Conservation (phyloP, 2,329 filamentous ascomycete species). For the Aspergillus ochraceus region DNA sequence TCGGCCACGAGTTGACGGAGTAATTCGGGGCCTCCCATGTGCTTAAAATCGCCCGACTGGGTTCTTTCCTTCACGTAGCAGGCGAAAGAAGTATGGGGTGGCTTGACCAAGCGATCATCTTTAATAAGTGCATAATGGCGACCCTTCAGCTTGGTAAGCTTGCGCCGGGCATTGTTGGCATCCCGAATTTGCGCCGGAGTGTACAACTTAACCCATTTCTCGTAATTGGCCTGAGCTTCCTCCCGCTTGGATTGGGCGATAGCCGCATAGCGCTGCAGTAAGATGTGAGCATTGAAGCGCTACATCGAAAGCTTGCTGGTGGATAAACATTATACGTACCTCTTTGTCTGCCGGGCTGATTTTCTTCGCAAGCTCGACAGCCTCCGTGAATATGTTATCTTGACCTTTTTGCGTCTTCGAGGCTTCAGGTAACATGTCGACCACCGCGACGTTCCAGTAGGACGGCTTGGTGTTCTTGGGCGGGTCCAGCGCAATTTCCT, state of each 20-base stretch:
- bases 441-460: constrained; percentile 24
- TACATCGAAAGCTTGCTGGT: background rate
- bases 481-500: constrained; percentile 30
- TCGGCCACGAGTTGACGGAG: constrained; percentile 13
- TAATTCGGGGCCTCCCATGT: constrained; percentile 43
- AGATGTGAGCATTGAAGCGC: constrained; percentile 8
- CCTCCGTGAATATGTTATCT: constrained; percentile 21
- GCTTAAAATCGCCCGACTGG: constrained; percentile 52
- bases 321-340: constrained; percentile 17
- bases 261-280: constrained; percentile 54
- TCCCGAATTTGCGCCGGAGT: constrained; percentile 57
- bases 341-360: constrained; percentile 22
- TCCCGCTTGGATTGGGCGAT: constrained; percentile 49
- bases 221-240: constrained; percentile 46
- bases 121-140: constrained; percentile 34
- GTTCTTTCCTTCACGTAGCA: constrained; percentile 49
- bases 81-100: constrained; percentile 38
- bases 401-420: constrained; percentile 1
- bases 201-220: constrained; percentile 56
- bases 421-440: constrained; percentile 18
- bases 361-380: constrained; percentile 14
- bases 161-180: constrained; percentile 59
- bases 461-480: constrained; percentile 37
- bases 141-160: constrained; percentile 28
- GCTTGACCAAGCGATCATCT: constrained; percentile 57